Base-by-base conservation (phyloP, 805 yeast genomes). In the Alloascoidea hylecoeti region DNA sequence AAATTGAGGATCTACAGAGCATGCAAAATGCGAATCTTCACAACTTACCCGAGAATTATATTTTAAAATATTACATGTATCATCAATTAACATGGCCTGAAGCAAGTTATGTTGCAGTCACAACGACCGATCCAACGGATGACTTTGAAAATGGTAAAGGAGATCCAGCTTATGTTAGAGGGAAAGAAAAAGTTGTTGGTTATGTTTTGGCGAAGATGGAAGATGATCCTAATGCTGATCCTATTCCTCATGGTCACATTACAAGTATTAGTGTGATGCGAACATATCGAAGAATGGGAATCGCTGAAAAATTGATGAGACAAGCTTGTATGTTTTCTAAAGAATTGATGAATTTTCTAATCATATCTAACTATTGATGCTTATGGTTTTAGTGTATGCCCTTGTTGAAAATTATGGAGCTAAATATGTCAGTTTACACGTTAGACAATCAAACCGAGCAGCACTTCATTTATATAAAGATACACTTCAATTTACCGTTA, bases 51-150 rank as follows among this genome's bases (percentile, higher is more conserved):
- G 98, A 92, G 56, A 92, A 92, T 61, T 92, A 92, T 55, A 78
- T 82, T 45, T 63, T 88, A 57, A 86, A 88, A 57, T 92, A 86
- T 60, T 92, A 92, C 60, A 71, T 92, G 68, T 92, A 92, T 58
- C 98, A 92, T 58, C 70, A 85, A 5, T 62, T 89, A 38, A 78
- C 96, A 28, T 92, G 98, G 98, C 98, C 98, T 2, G 95, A 89
- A 55, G 94, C 94, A 12, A 83, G 95, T 33, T 92, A 78, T 62
- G 97, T 92, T 28, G 98, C 98, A 4, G 50, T 48, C 40, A 43
- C 89, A 1, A 78, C 92, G 2, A 72, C 78, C 44, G 72, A 66
- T 6, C 38, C 37, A 34, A 28, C 40, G n/a, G 39, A 44, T 18
- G 38, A 39, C 3, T 23, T 35, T 4, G 39, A 38, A 15, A 34